Conservation (phyloP, 768 basidiomycete genomes). For the Fibroporia radiculosa region DNA sequence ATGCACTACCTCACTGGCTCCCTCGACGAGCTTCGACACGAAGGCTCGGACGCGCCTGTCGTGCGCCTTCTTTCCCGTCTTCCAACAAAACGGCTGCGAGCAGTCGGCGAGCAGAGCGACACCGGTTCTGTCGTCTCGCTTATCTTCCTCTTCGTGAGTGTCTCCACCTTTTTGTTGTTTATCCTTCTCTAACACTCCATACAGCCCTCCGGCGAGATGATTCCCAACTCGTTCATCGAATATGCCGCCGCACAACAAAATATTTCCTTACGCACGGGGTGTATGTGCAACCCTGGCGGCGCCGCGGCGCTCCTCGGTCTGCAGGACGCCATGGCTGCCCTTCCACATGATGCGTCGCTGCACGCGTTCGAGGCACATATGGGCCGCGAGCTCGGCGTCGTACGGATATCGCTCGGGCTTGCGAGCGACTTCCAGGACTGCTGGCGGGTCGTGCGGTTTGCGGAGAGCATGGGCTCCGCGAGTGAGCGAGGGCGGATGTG, state of each 20-base stretch:
- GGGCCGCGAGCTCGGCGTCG: conserved; percentile 65
- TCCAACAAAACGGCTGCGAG: conserved; percentile 44
- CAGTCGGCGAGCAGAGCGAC: conserved; percentile 59
- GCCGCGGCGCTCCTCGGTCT: conserved; percentile 67
- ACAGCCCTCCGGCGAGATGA: conserved; percentile 58
- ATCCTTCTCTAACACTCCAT: neutral
- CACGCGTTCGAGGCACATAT: conserved; percentile 52
- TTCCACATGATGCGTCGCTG: conserved; percentile 53
- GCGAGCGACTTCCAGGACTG: conserved; percentile 75
- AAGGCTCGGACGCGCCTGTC: conserved; percentile 49
- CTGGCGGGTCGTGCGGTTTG: conserved; percentile 28
- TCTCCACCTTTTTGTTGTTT: neutral
- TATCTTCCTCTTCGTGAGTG: conserved; percentile 55
- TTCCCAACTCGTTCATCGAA: conserved; percentile 70
- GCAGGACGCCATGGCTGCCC: conserved; percentile 51
- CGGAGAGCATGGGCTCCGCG: conserved; percentile 9
- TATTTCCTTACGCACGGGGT: conserved; percentile 76
- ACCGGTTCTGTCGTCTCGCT: conserved; percentile 57
- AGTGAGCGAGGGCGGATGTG: conserved; percentile 16
- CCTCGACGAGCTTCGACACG: conserved; percentile 53
- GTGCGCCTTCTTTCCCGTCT: conserved; percentile 60
- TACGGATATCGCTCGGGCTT: conserved; percentile 72
- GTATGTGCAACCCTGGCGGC: conserved; percentile 85
- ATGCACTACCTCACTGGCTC: conserved; percentile 52
- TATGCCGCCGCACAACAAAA: conserved; percentile 53